Conservation (phyloP, 169 alveolate species). For the Cryptosporidium felis region DNA sequence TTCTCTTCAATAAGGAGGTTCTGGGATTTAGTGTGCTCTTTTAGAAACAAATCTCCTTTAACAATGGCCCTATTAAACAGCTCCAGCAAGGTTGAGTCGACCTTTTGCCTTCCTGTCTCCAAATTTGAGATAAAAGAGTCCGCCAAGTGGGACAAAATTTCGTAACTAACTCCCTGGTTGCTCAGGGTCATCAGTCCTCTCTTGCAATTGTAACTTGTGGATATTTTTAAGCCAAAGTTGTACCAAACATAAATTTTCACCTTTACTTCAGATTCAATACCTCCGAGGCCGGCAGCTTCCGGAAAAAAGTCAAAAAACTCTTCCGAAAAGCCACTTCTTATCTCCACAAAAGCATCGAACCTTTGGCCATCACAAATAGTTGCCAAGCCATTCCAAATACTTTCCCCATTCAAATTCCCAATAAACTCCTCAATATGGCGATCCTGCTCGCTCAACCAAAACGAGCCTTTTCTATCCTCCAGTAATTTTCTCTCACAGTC, state of each 20-base stretch:
- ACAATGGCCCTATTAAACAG: background rate
- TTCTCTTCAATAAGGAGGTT: too few species aligned
- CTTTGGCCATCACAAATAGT: conserved; percentile 37
- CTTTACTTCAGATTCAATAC: background rate
- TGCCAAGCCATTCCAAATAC: background rate
- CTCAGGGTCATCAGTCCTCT: conserved; percentile 29
- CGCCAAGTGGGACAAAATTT: conserved; percentile 20
- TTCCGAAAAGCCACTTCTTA: background rate
- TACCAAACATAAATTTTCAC: conserved; percentile 39
- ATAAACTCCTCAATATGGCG: background rate
- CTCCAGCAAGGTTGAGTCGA: background rate
- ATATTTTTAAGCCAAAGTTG: background rate
- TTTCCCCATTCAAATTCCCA: background rate
- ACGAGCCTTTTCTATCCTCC: background rate
- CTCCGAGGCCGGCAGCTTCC: too few species aligned
- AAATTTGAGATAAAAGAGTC: background rate
- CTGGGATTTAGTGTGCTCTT: too few species aligned
- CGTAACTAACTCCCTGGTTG: background rate
- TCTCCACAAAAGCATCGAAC: conserved; percentile 14
- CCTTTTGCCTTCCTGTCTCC: background rate
- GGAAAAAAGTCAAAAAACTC: background rate
- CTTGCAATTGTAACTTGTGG: conserved; percentile 27
- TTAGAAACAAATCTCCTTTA: background rate
- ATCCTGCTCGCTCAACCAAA: conserved; percentile 28
- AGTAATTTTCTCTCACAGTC: background rate